Conservation (phyloP, 2,329 filamentous ascomycete genomes). For the Xylariaceae sp. region DNA sequence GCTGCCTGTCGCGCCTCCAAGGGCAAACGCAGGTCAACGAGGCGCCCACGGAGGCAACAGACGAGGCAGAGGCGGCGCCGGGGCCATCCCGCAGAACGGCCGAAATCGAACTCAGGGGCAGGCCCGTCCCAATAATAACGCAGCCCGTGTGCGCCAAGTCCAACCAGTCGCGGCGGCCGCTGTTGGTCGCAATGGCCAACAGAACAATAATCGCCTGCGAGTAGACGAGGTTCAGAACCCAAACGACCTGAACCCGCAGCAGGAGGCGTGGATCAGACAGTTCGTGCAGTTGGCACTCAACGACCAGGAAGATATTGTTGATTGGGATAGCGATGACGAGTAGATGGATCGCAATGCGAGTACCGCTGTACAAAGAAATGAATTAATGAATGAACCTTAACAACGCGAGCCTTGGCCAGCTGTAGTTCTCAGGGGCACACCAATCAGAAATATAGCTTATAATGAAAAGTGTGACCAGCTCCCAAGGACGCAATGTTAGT, state of each 20-base stretch:
- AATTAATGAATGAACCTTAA: slow-evolving; percentile 14
- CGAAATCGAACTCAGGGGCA: slow-evolving; percentile 37
- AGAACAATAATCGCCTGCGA: slow-evolving; percentile 29
- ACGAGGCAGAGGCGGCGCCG: slow-evolving; percentile 34
- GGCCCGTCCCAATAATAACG: slow-evolving; percentile 14
- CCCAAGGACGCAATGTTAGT: background rate
- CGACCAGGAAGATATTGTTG: slow-evolving; percentile 56
- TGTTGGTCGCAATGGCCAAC: slow-evolving; percentile 32
- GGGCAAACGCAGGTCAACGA: slow-evolving; percentile 39
- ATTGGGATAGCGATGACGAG: slow-evolving; percentile 51
- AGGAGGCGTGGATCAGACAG: slow-evolving; percentile 59
- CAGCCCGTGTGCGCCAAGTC: slow-evolving; percentile 5
- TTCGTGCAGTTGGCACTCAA: slow-evolving; percentile 61
- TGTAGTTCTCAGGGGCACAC: background rate
- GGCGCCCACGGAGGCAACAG: slow-evolving; percentile 40
- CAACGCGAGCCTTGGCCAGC: background rate
- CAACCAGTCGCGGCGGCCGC: slow-evolving; percentile 30
- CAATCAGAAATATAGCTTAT: background rate
- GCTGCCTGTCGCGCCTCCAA: slow-evolving; percentile 29
- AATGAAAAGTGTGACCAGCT: background rate
- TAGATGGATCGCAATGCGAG: slow-evolving; percentile 10
- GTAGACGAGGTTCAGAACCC: slow-evolving; percentile 12
- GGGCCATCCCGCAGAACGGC: slow-evolving; percentile 35
- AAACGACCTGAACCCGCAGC: slow-evolving; percentile 48
- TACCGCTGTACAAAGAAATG: slow-evolving; percentile 12